Evolutionary conservation across 139 green algal species (phyloP).

Genomic region (Closterium sp.): DNA sequence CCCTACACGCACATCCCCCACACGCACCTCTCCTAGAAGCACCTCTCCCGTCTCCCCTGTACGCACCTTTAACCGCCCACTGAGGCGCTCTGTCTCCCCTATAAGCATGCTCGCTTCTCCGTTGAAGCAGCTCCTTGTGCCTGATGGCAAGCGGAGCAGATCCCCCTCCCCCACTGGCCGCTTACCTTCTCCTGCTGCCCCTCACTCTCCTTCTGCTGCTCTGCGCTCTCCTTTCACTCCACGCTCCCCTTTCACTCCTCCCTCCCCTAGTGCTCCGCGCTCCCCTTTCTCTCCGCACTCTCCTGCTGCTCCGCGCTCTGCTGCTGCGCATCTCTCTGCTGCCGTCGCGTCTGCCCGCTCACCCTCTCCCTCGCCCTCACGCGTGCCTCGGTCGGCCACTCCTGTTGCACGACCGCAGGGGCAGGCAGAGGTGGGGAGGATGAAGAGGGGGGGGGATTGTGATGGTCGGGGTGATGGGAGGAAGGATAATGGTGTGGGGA

Average conservation of each 20-base stretch:
- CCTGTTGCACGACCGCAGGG: not conserved
- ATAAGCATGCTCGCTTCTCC: not conserved
- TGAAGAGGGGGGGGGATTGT: not conserved
- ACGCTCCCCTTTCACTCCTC: too few species aligned
- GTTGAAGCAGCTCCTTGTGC: not conserved
- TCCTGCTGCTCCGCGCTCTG: too few species aligned
- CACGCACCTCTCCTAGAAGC: not conserved
- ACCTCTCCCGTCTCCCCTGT: too few species aligned
- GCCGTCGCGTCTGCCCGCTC: too few species aligned
- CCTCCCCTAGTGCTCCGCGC: not conserved
- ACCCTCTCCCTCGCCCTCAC: not conserved
- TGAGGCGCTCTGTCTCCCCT: not conserved
- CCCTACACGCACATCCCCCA: not conserved
- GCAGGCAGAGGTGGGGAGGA: not conserved
- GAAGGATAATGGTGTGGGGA: not conserved
- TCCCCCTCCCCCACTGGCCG: not conserved
- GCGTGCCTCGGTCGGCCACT: not conserved
- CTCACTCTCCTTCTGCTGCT: not conserved
- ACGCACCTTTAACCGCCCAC: not conserved
- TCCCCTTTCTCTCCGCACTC: too few species aligned
- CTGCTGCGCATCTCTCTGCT: too few species aligned
- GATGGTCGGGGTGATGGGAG: not conserved
- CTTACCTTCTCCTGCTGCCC: not conserved
- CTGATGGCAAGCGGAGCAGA: not conserved
- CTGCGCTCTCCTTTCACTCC: too few species aligned